A percentile compares a stretch with the other conserved stretches of the same genome.
Evolutionary conservation across 2,329 filamentous ascomycete genomes (phyloP).

Genomic region (Fusarium pininemorale): DNA sequence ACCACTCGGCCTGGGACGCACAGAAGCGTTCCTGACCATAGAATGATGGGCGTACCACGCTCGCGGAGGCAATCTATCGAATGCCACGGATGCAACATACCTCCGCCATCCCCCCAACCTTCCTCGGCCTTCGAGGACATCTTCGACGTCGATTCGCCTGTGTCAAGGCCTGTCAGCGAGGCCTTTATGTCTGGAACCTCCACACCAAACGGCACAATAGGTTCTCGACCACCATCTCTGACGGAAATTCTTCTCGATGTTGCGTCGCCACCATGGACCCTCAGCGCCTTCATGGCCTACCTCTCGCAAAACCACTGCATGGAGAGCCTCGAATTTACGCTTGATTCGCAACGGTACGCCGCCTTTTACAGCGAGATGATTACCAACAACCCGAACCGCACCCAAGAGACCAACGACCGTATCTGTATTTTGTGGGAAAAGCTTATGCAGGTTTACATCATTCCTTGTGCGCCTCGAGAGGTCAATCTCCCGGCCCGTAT

Average conservation of each 20-base stretch:
- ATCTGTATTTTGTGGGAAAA: constrained; percentile 86
- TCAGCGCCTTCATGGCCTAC: constrained; percentile 94
- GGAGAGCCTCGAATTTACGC: constrained; percentile 95
- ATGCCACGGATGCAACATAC: constrained; percentile 53
- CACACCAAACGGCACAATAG: constrained; percentile 46
- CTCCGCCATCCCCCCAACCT: constrained; percentile 55
- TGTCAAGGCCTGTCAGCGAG: constrained; percentile 61
- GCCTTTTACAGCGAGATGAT: constrained; percentile 61
- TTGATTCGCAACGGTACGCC: constrained; percentile 89
- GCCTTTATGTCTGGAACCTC: constrained; percentile 55
- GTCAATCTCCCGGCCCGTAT: constrained; percentile 90
- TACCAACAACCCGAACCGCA: constrained; percentile 48
- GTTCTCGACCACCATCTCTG: constrained; percentile 69
- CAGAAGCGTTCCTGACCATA: constrained; percentile 24
- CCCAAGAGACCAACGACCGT: constrained; percentile 64
- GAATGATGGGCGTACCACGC: constrained; percentile 58
- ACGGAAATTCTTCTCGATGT: constrained; percentile 88
- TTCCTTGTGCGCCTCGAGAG: constrained; percentile 83
- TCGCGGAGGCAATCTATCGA: constrained; percentile 56
- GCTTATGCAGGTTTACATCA: constrained; percentile 88
- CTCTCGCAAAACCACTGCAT: constrained; percentile 96
- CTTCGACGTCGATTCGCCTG: constrained; percentile 52
- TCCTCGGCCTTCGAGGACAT: constrained; percentile 58
- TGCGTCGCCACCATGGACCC: constrained; percentile 87
- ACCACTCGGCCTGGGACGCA: constrained; percentile 33